Evolutionary conservation across 805 yeast species (phyloP).

Genomic region (Alloascoidea africana): DNA sequence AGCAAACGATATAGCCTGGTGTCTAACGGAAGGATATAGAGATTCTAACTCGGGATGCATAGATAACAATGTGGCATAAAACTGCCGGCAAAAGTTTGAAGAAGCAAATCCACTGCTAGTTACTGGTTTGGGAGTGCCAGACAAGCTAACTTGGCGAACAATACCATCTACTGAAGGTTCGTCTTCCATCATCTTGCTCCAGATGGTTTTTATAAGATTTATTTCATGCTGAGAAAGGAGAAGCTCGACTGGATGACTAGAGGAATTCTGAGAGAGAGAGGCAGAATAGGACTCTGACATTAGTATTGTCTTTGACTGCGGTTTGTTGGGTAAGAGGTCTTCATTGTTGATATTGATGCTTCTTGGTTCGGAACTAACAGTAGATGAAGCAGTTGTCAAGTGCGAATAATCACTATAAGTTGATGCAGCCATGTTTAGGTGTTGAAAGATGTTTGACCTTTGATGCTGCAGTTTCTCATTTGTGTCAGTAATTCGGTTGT

Average conservation of each 20-base stretch:
- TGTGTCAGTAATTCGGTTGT: no score
- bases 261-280: not conserved
- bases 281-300: not conserved
- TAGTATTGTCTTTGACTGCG: no score
- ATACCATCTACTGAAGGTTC: no score
- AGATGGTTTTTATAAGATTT: not conserved
- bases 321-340: not conserved
- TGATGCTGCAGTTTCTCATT: no score
- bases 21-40: conserved; percentile 58
- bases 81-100: conserved; percentile 46
- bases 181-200: conserved; percentile 1
- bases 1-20: conserved; percentile 70
- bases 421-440: no score
- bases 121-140: not conserved
- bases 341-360: conserved; percentile 1
- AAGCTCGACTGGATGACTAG: not conserved
- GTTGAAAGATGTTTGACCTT: no score
- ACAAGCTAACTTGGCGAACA: no score
- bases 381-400: no score
- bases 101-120: not conserved
- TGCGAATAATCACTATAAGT: no score
- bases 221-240: not conserved
- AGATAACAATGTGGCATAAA: conserved; percentile 51
- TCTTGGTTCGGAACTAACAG: no score
- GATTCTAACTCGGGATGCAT: conserved; percentile 47